Evolutionary conservation across 106 monocot genomes (phyloP), one percentile per base, ranked within the genome.

Genomic region (Dendrobium officinale): DNA sequence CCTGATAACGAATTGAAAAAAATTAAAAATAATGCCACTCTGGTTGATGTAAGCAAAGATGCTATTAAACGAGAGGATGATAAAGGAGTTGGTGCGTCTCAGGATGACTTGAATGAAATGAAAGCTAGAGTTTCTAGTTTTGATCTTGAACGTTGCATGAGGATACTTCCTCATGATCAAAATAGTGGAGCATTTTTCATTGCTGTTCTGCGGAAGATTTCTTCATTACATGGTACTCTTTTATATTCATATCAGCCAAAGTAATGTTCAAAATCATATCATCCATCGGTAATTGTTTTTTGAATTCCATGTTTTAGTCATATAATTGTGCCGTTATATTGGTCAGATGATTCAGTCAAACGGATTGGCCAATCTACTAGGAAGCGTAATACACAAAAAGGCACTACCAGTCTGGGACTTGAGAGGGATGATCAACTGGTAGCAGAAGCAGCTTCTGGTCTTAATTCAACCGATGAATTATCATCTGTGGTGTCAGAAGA

Each of bases 101-200:
- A 19, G 33, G 77, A 75, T 40, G 78, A 77, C 37, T 0, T 45
- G 44, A 54, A 3, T 72, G 67, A 55, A 76, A 74, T 27, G 49
- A 78, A 83, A 77, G 80, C 75, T 48, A 85, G 88, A 85, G 43
- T 84, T 58, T 90, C 91, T 47, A 73, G 37, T 64, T 81, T 86
- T 80, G 93, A 90, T 16, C 90, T 99, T 68, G 90, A 91, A 33
- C 86, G 84, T 27, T 99, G 99, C 86, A 90, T 99, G 86, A 88
- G 99, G 86, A 95, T 99, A 80, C 78, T 95, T 81, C 99, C 99
- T 70, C 93, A 95, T 90, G 95, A 99, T 85, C 99, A 99, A 84
- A 95, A 99, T 56, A 93, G 79, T 77, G 99, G 99, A 55, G 99
- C 99, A 19, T 99, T 99, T 88, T 99, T 99, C 59, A 95, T 99